These are phyloP conservation scores for Micromonas pusilla DNA, from an alignment of 139 green algal species.

Conservation along the genomic window DNA sequence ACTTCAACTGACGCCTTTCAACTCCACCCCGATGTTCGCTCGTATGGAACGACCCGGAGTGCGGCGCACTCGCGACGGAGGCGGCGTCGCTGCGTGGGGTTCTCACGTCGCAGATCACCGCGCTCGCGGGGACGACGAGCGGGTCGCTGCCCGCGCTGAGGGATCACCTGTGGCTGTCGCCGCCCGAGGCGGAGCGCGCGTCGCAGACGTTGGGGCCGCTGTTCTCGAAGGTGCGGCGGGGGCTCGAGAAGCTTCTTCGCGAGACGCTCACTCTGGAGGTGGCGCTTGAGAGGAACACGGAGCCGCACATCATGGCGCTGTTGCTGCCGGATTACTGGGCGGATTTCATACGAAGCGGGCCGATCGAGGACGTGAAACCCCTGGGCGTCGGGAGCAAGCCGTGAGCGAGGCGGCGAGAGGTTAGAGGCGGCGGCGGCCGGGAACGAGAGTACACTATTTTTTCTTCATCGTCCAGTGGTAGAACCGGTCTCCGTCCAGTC, in stretches of 20 bases:
- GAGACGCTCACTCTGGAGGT: constrained; percentile 68
- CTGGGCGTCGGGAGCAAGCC: constrained; percentile 11
- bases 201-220: constrained; percentile 57
- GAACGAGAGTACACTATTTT: no score
- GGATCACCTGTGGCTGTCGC: constrained; percentile 67
- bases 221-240: constrained; percentile 56
- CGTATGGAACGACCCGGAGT: no score
- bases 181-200: constrained; percentile 49
- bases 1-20: no score
- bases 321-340: constrained; percentile 76
- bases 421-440: no score
- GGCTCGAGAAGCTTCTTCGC: constrained; percentile 62
- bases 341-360: constrained; percentile 73
- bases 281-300: constrained; percentile 21
- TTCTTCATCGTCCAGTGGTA: no score
- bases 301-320: constrained; percentile 47
- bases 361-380: constrained; percentile 54
- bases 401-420: neutral
- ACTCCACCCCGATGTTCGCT: no score
- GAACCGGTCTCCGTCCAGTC: no score
- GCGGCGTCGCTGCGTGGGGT: constrained; percentile 45
- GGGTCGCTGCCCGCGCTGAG: constrained; percentile 51
- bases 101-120: constrained; percentile 32
- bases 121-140: constrained; percentile 13
- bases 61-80: constrained; percentile 42